phyloP scores from a whole-genome alignment of 371 early-diverging fungal species.

The Syncephalis plumigaleata region DNA sequence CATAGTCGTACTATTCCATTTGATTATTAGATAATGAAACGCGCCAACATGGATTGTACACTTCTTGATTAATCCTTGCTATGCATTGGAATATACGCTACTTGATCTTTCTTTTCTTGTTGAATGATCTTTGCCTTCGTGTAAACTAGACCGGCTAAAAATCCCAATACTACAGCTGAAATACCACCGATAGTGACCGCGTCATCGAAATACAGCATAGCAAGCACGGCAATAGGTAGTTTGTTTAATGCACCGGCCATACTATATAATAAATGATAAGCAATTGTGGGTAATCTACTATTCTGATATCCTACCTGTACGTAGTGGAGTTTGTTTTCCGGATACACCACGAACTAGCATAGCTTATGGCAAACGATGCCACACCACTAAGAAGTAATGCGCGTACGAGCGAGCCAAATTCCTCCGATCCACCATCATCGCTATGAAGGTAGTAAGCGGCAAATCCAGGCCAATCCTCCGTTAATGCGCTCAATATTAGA shows the following conservation, averaged over 20 bases:
- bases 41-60: no score
- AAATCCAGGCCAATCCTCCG: constrained; percentile 57
- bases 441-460: constrained; percentile 1
- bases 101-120: background rate
- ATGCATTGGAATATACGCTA: no score
- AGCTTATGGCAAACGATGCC: constrained; percentile 85
- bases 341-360: constrained; percentile 89
- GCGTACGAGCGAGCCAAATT: constrained; percentile 25
- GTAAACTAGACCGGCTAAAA: constrained; percentile 9
- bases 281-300: background rate
- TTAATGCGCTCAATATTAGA: constrained; percentile 45
- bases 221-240: constrained; percentile 87
- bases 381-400: constrained; percentile 73
- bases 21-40: no score
- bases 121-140: constrained; percentile 7
- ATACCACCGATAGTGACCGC: constrained; percentile 64
- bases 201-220: constrained; percentile 87
- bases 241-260: constrained; percentile 99
- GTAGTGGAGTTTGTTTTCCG: constrained; percentile 92
- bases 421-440: constrained; percentile 18
- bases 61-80: no score
- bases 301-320: constrained; percentile 26
- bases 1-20: no score
- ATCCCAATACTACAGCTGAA: constrained; percentile 21
- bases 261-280: constrained; percentile 14